Evolutionary conservation across 2,329 filamentous ascomycete genomes (phyloP).

Genomic region (Colletotrichum chlorophyti): DNA sequence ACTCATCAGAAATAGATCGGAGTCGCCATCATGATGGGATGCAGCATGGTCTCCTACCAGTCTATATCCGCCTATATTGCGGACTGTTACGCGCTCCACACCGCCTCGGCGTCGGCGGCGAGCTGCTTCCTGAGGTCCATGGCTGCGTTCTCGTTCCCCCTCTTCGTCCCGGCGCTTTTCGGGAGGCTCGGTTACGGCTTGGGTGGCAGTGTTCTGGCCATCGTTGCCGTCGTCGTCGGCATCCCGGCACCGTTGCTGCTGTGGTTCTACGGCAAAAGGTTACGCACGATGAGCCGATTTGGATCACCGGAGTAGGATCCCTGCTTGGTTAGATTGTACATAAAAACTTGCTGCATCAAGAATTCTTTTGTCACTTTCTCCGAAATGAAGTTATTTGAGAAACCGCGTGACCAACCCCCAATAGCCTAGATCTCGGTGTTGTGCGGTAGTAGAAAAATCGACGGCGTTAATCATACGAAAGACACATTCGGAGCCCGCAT

Average conservation of each 20-base stretch:
- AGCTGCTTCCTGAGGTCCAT: constrained; percentile 52
- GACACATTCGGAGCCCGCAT: too few species aligned
- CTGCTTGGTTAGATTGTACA: too few species aligned
- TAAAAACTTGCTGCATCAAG: too few species aligned
- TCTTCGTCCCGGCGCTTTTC: constrained; percentile 53
- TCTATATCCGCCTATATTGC: constrained; percentile 43
- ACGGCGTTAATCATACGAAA: too few species aligned
- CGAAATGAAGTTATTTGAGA: too few species aligned
- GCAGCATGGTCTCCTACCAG: constrained; percentile 16
- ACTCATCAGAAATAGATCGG: neutral
- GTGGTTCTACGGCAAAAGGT: constrained; percentile 46
- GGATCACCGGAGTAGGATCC: neutral
- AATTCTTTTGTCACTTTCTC: too few species aligned
- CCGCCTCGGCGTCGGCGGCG: constrained; percentile 54
- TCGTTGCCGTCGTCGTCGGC: constrained; percentile 42
- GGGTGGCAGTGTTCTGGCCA: constrained; percentile 46
- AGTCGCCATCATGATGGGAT: neutral
- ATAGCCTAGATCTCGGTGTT: too few species aligned
- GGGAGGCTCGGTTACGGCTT: constrained; percentile 44
- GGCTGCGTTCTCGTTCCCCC: constrained; percentile 54
- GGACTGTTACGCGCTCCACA: constrained; percentile 53
- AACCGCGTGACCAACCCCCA: too few species aligned
- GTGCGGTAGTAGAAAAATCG: too few species aligned
- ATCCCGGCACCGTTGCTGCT: constrained; percentile 46
- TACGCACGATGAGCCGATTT: constrained; percentile 34